Conservation (phyloP, 805 yeast species). For the Maudiozyma pseudohumilis region DNA sequence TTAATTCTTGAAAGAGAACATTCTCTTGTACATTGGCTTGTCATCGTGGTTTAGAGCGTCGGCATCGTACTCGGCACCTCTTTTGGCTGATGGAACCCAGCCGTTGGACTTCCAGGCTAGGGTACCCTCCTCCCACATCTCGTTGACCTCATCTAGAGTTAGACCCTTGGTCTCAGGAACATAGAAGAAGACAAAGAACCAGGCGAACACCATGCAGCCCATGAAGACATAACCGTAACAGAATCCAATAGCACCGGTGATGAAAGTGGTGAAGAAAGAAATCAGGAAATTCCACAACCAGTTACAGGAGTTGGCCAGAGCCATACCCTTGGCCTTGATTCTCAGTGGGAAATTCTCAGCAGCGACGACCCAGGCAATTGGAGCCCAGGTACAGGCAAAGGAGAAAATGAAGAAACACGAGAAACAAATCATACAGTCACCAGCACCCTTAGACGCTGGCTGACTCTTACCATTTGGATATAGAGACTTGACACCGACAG, state of each 20-base stretch:
- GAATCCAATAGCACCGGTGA: conserved; percentile 30
- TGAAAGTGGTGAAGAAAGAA: conserved; percentile 60
- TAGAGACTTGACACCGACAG: conserved; percentile 43
- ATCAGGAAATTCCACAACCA: conserved; percentile 57
- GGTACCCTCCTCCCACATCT: conserved; percentile 36
- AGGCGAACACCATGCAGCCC: conserved; percentile 43
- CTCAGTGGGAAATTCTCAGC: conserved; percentile 53
- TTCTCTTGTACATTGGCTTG: conserved; percentile 12
- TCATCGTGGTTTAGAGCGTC: conserved; percentile 10
- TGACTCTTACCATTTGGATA: conserved; percentile 31
- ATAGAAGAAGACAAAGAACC: conserved; percentile 36
- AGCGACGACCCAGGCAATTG: conserved; percentile 46
- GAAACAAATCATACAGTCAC: conserved; percentile 58
- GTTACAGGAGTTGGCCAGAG: conserved; percentile 48
- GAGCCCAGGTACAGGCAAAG: conserved; percentile 66
- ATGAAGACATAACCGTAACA: conserved; percentile 53
- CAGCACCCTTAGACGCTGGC: conserved; percentile 41
- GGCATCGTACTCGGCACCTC: conserved; percentile 9
- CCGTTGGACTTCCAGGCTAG: conserved; percentile 29
- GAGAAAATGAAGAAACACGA: conserved; percentile 56
- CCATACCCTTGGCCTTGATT: conserved; percentile 39
- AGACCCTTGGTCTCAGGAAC: conserved; percentile 37
- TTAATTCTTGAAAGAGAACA: conserved; percentile 1
- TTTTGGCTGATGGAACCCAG: conserved; percentile 38
- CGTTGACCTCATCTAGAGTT: conserved; percentile 70